Evolutionary conservation across 768 basidiomycete genomes (phyloP), one percentile per base, ranked within the genome.

Genomic region (Favolaschia claudopus): DNA sequence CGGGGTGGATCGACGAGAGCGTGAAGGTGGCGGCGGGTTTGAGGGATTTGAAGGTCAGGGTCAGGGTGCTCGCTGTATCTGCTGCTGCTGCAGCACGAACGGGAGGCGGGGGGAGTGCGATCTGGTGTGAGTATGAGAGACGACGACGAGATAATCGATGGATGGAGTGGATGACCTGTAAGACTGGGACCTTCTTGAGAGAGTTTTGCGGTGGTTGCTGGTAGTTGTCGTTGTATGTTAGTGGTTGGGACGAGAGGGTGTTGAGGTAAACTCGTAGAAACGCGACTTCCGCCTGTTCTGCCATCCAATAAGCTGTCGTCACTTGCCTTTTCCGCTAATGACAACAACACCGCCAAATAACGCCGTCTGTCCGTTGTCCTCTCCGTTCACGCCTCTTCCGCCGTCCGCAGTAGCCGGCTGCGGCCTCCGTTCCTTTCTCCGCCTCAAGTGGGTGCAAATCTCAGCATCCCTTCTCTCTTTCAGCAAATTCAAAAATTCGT

Each of bases 31-130:
- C 83, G 22, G 93, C 78, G 1, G 97, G 97, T 70, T 99, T 99
- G 69, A 87, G 79, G 44, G 93, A 97, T 76, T 97, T 98, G 83
- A 99, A 87, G 48, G 86, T 90, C 65, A 99, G 75, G 20, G 79
- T 79, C 65, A 98, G 75, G 28, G 84, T 74, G n/a, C n/a, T n/a
- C n/a, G n/a, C n/a, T n/a, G n/a, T n/a, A n/a, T n/a, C n/a, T n/a
- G n/a, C n/a, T 47, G 81, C 79, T 79, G 71, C 19, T 67, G 63
- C 54, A 25, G 38, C 33, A 52, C 79, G 79, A 31, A 67, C 82
- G 77, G 55, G 89, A 28, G 87, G 84, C 25, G 84, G 76, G 9
- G 88, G 88, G 4, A 89, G 71, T 14, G 84, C 73, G 44, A 89
- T 77, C 87, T 91, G 66, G 47, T 66, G 28, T 15, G 31, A 12